phyloP scores from a whole-genome alignment of 169 alveolate genomes.

The Plasmodium knowlesi region DNA sequence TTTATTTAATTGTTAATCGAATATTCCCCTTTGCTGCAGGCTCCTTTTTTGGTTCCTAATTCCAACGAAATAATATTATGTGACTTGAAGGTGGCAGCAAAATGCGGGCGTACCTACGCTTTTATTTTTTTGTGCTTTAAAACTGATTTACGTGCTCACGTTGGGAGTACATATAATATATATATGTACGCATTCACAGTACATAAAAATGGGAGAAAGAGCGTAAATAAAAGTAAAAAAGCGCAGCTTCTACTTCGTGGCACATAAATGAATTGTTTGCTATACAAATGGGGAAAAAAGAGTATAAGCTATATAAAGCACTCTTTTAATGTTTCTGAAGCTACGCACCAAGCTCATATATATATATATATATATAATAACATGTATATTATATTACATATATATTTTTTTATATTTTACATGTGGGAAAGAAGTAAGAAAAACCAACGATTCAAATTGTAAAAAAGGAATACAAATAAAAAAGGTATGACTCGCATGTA shows the following conservation, averaged over 20 bases:
- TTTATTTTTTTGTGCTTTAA: conserved; percentile 2
- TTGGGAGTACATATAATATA: not conserved
- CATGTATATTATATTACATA: not conserved
- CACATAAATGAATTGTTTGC: not conserved
- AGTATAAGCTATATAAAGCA: conserved; percentile 6
- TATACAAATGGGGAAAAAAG: conserved; percentile 29
- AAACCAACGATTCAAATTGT: not conserved
- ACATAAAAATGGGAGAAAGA: not conserved
- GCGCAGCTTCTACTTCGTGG: not conserved
- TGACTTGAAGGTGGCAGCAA: not conserved
- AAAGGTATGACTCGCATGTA: not conserved
- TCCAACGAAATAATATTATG: not conserved
- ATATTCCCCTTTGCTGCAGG: not conserved
- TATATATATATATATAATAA: not conserved
- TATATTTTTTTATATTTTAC: not conserved
- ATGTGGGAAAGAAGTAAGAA: not conserved
- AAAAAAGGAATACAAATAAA: not conserved
- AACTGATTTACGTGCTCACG: too few species aligned
- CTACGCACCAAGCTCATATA: not conserved
- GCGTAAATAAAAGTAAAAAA: not conserved
- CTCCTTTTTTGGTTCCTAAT: not conserved
- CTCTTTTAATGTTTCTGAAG: not conserved
- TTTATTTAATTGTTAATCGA: not conserved
- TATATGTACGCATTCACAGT: not conserved
- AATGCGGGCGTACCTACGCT: not conserved